Base-by-base conservation (phyloP, 768 basidiomycete species). In the Roridomyces roridus region DNA sequence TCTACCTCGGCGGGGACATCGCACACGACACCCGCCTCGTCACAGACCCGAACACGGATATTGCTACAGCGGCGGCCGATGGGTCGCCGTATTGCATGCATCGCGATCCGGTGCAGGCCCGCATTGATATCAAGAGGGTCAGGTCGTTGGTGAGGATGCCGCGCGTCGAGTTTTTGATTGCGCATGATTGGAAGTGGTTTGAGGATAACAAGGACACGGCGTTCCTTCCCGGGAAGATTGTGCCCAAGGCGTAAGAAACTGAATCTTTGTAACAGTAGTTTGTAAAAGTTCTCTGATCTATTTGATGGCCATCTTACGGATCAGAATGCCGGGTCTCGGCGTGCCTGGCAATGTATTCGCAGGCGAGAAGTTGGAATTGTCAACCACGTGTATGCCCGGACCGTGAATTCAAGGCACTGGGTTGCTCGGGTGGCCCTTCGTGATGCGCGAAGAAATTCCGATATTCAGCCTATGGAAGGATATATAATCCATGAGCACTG, bases 101-200 rank as follows among this genome's bases (percentile, higher is more conserved):
- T 55, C 53, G 57, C 20, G 70, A 85, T 62, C 75, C 74, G 64
- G 77, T 72, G 17, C 59, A 58, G 28, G 80, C 83, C 3, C 73
- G 76, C 59, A 67, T 74, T 40, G 78, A 79, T 55, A 74, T 85
- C 45, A 51, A 45, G 39, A 66, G 75, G 20, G 72, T 85, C 10
- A 68, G 74, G 44, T 68, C 66, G 63, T 57, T 85, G 52, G 63
- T 73, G 49, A 62, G 66, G 21, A 55, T 73, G 6, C 74, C 74
- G 25, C 67, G 76, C 31, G 80, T 82, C 34, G 72, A 68, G 46
- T 77, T 86, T 21, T 46, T 86, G 41, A 56, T 86, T 21, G 80
- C 83, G 39, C 85, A 86, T 65, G 84, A 86, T 64, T 71, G 64
- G 35, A 72, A 71, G 26, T 86, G 82, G 83, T 85, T 81, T 57